Evolutionary conservation across 2,329 filamentous ascomycete genomes (phyloP).

Genomic region (Hymenoscyphus salicellus): DNA sequence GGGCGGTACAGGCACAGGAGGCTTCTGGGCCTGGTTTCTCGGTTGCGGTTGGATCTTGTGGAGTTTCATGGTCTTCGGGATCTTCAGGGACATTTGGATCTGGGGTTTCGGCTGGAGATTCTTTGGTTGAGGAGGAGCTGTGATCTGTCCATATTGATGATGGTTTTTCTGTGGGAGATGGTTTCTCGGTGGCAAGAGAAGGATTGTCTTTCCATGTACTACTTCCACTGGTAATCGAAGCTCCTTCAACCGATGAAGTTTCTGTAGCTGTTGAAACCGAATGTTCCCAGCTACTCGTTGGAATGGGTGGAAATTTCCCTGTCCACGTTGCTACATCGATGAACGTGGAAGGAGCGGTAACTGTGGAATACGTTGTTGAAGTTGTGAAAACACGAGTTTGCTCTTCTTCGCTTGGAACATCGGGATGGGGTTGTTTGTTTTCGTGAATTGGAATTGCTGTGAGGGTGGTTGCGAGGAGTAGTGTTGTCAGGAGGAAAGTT

Average conservation of each 20-base stretch:
- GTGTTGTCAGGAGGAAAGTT: neutral
- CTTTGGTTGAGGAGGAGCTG: neutral
- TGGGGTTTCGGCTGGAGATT: neutral
- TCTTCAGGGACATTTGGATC: neutral
- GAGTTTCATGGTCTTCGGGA: neutral
- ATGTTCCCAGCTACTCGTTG: neutral
- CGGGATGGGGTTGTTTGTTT: neutral
- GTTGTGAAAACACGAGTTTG: neutral
- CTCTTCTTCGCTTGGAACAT: neutral
- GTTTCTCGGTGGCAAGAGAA: neutral
- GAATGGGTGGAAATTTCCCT: neutral
- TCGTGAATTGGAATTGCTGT: neutral
- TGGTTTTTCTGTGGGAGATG: neutral
- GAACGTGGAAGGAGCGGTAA: neutral
- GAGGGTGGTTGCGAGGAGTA: neutral
- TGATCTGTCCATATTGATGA: neutral
- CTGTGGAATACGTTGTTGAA: neutral
- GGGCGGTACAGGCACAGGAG: neutral
- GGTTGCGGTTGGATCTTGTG: too few relatives aligned
- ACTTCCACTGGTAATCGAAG: neutral
- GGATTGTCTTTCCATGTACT: neutral
- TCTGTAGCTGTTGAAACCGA: neutral
- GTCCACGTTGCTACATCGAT: neutral
- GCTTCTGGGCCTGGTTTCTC: too few relatives aligned
- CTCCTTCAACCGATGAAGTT: neutral